Conservation (phyloP, 2,329 filamentous ascomycete species). For the Diaporthe sp. region DNA sequence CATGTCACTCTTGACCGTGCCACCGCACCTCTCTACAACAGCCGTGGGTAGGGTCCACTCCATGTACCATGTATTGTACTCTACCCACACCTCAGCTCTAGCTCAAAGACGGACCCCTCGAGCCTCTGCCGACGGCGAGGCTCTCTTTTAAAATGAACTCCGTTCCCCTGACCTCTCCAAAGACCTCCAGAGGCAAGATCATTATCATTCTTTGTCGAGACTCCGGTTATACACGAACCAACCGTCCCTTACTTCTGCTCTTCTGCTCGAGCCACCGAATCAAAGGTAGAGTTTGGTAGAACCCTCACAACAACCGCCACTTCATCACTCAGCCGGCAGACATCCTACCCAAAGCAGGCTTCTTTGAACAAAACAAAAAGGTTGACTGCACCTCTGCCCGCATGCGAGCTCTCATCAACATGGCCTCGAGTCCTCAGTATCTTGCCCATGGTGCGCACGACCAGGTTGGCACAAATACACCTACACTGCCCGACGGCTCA, state of each 20-base stretch:
- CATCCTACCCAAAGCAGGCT: conserved; percentile 12
- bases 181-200: conserved; percentile 23
- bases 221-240: conserved; percentile 28
- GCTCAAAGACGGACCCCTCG: conserved; percentile 31
- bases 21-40: conserved; percentile 18
- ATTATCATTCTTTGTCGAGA: conserved; percentile 27
- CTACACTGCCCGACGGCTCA: conserved; percentile 29
- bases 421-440: conserved; percentile 41
- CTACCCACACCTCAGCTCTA: conserved; percentile 14
- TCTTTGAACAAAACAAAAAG: conserved; percentile 32
- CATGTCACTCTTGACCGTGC: conserved; percentile 21
- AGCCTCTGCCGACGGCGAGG: conserved; percentile 24
- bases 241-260: conserved; percentile 1
- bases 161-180: conserved; percentile 27
- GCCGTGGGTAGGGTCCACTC: neutral
- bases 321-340: conserved; percentile 12
- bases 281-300: conserved; percentile 9
- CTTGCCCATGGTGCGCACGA: conserved; percentile 40
- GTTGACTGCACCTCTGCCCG: conserved; percentile 36
- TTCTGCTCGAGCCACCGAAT: conserved; percentile 19
- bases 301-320: neutral
- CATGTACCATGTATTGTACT: neutral
- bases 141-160: conserved; percentile 28
- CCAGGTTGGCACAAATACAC: conserved; percentile 35
- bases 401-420: conserved; percentile 43